Percentiles rank a stretch among this genome's conserved stretches.
Evolutionary conservation across 169 alveolate genomes (phyloP).

Genomic region (Amoebophrya sp.): DNA sequence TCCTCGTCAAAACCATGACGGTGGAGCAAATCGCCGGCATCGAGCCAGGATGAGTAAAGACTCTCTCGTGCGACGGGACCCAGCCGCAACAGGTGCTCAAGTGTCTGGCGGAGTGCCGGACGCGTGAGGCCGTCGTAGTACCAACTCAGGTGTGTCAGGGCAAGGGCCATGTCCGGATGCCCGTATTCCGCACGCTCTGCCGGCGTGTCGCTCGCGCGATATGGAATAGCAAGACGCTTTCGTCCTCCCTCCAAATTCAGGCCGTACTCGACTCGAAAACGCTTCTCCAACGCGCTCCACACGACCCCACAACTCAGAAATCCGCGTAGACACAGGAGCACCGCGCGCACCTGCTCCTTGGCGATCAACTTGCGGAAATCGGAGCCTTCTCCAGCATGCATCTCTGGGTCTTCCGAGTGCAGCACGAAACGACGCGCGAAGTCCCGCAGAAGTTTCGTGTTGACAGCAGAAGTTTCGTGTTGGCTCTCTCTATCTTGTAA

Average conservation of each 20-base stretch:
- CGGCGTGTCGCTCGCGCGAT: constrained; percentile 39
- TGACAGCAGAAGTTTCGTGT: too few species aligned
- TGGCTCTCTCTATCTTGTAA: too few species aligned
- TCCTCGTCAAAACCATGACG: background rate
- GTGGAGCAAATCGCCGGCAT: background rate
- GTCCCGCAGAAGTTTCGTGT: too few species aligned
- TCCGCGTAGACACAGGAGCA: constrained; percentile 32
- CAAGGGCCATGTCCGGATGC: constrained; percentile 35
- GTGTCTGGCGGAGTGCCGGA: constrained; percentile 17
- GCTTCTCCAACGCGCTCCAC: constrained; percentile 33
- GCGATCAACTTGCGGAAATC: background rate
- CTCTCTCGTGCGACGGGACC: constrained; percentile 23
- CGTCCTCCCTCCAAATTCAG: background rate
- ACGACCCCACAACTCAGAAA: constrained; percentile 30
- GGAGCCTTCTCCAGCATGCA: constrained; percentile 2
- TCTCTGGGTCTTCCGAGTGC: too few species aligned
- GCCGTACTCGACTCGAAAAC: constrained; percentile 39
- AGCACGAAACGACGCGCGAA: too few species aligned
- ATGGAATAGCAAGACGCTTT: constrained; percentile 40
- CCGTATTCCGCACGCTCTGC: constrained; percentile 33
- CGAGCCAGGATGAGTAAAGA: constrained; percentile 23
- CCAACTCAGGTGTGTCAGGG: constrained; percentile 31
- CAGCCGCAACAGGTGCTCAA: constrained; percentile 9
- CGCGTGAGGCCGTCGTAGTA: constrained; percentile 35
- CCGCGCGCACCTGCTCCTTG: background rate